These are phyloP conservation scores for Botrytis tulipae DNA, from an alignment of 2,329 filamentous ascomycete species.

Conservation along the genomic window DNA sequence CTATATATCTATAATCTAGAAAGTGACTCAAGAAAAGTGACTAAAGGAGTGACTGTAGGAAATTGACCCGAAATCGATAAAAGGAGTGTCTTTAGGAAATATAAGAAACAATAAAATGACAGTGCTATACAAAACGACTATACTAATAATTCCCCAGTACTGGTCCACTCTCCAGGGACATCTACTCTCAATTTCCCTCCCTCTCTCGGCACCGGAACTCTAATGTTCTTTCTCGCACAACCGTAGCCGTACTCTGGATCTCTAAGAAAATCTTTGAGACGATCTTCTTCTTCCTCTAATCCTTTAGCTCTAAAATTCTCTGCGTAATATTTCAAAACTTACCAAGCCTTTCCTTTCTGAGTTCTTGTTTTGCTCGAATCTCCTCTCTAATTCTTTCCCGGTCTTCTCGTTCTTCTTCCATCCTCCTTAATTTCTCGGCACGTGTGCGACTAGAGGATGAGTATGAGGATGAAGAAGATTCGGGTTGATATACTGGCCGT, in stretches of 20 bases:
- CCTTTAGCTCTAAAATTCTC: background rate
- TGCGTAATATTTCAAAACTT: background rate
- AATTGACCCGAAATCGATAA: background rate
- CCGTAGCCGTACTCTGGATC: background rate
- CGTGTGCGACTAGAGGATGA: background rate
- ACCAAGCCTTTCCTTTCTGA: background rate
- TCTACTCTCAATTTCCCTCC: background rate
- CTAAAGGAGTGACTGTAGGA: background rate
- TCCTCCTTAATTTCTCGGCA: background rate
- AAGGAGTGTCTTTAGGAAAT: background rate
- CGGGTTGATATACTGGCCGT: background rate
- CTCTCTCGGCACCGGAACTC: background rate
- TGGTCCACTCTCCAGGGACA: background rate
- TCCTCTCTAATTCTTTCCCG: background rate
- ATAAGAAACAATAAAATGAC: no score
- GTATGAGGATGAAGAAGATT: background rate
- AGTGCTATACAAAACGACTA: no score
- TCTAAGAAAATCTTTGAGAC: background rate
- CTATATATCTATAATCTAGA: no score
- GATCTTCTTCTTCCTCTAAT: background rate
- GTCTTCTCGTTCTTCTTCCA: background rate
- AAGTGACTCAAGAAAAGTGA: background rate
- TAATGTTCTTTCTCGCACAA: background rate
- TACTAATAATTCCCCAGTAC: no score
- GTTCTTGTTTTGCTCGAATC: background rate